Base-by-base conservation (phyloP, 768 basidiomycete species). In the Podaxis sp. region DNA sequence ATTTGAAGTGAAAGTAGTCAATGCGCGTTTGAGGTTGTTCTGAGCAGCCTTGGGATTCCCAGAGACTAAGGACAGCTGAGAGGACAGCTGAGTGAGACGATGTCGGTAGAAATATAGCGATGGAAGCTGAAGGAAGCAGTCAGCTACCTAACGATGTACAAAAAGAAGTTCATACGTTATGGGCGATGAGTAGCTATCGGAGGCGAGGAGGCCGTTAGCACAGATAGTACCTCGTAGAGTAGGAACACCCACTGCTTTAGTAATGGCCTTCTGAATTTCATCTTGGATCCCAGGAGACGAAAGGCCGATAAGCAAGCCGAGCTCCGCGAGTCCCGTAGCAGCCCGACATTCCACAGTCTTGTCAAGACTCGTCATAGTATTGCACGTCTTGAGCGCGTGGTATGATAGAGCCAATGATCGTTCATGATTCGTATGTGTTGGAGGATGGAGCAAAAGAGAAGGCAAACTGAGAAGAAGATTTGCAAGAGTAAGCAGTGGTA, bases 191-290 rank as follows among this genome's bases (percentile, higher is more conserved):
- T 10, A 82, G 71, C 84, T 85, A 63, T 2, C 32, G 7, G 47
- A 42, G 62, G 38, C 48, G 36, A 18, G 44, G 25, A 44, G 61
- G 9, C 50, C 51, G 57, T 46, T 7, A 57, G 50, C 50, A 47
- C 50, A 46, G n/a, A 44, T 16, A 42, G n/a, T 50, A n/a, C 4
- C 62, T 14, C 25, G 11, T 3, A 14, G 23, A 55, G 38, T 23
- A 53, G 38, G 38, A 47, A 2, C 1, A 79, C 88, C 71, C 61
- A 91, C 88, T 59, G 86, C 89, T 73, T 87, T 88, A 14, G 82
- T 83, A 14, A 89, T 75, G 10, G 88, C 85, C 59, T 79, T 83
- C 67, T 90, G 88, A 21, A 88, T 86, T 68, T 90, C 89, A 0
- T 56, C 68, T 63, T 82, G 83, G 6, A 87, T 72, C 28, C 77